Evolutionary conservation across 2,329 filamentous ascomycete species (phyloP), one percentile per base, ranked within the genome.

Genomic region (Tolypocladium tundrense): DNA sequence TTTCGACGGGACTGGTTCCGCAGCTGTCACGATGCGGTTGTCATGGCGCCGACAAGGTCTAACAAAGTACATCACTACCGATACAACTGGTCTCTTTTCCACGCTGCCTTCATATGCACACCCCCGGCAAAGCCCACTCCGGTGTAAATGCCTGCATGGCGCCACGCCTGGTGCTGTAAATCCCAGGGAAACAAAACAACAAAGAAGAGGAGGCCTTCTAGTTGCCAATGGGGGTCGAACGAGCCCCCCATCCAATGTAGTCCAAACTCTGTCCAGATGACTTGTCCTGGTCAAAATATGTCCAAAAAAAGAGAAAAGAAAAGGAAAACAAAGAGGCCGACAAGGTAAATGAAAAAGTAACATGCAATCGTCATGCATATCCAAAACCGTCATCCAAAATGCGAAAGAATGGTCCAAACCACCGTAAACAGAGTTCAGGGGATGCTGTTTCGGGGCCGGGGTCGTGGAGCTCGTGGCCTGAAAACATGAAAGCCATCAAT

Each of bases 111-210:
- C 31, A 51, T 19, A n/a, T 51, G 10, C 11, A 51, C 48, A 35
- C 5, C 48, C 27, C 48, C 8, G 5, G 3, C 31, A 51, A 35
- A 51, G 6, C 16, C 48, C 48, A 35, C 48, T 51, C 48, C 48
- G 10, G 19, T 51, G 48, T 51, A 51, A 50, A 48, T 51, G 54
- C 37, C n/a, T 39, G 43, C 35, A 52, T 42, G 42, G 21, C 31
- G 43, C 57, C 39, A 56, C 50, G 43, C 60, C 35, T 56, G 57
- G 55, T 60, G n/a, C 54, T 60, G 59, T 59, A 53, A 50, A 55
- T 60, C 58, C 56, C 52, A 59, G 57, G 51, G 5, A 35, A 35
- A 33, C 16, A 35, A 51, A 21, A 11, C 9, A 35, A 51, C 16
- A 35, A 51, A 35, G 16, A 33, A 19, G 35, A 35, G 33, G 19